Base-by-base conservation (phyloP, 805 yeast genomes). In the Candida gorgasii region DNA sequence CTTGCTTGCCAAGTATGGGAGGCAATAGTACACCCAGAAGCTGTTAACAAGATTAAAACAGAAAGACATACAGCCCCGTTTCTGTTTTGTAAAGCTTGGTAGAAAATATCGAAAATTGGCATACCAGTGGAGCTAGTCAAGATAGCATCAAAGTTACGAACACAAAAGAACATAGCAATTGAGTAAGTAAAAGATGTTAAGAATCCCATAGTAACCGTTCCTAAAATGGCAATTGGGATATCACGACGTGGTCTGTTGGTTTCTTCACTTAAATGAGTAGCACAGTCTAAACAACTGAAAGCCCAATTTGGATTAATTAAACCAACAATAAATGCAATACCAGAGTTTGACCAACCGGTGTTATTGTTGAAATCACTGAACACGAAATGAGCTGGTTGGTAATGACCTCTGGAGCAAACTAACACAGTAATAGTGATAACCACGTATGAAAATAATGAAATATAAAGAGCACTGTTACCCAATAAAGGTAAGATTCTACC, bases 1-100 rank as follows among this genome's bases (percentile, higher is more conserved):
- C 73, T 59, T 18, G 72, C 65, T 58, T 68, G 73, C 72, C 72
- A 68, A 17, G 73, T 68, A 54, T 67, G 72, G 35, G 67, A 64
- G 26, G 67, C 55, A 41, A 67, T 61, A 22, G 69, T 68, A 52
- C 72, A 66, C 2, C 72, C 71, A 31, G 52, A 50, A 18, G 66
- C 70, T 37, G 71, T 65, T 31, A 63, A 48, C 36, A 65, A 57
- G 22, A 67, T 57, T 41, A 68, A 55, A 20, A 55, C 45, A 3
- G 69, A 72, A 39, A 68, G 55, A 47, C 66, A 58, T 20, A 65
- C 52, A 20, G 73, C 71, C 17, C 73, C 73, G 18, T 57, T 57
- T 36, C 53, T 59, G 53, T 53, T 60, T 13, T 51, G 50, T 35
- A 67, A 57, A 5, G 71, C 72, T 49, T 68, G 73, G 53, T 65